Base-by-base conservation (phyloP, 176 grass and related monocot genomes). In the Pontederia crassipes region DNA sequence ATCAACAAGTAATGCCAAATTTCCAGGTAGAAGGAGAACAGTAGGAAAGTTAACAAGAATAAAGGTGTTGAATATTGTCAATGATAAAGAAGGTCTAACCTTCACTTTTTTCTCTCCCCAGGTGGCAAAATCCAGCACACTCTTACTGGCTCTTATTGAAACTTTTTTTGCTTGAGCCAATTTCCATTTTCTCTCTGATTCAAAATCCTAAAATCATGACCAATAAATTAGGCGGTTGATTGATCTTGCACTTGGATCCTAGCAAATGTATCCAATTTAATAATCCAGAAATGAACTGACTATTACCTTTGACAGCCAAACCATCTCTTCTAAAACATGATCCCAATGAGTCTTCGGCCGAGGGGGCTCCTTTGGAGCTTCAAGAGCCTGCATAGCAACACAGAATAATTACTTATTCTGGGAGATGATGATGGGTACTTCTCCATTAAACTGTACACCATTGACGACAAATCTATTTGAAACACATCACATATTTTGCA, bases 141-240 rank as follows among this genome's bases (percentile, higher is more conserved):
- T 84, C 74, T 86, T 83, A 78, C 76, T 92, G 20, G 84, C 93
- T 72, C 77, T 78, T 71, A 83, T 72, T 57, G 87, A 87, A 81
- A 98, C 89, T 68, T 59, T 98, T 80, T 86, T 98, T 62, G 93
- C 93, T 66, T 85, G 86, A 59, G 84, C 83, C 65, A 92, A 61
- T 76, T 98, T 98, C 93, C 93, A 98, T 72, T 92, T 98, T 74
- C 93, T 92, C 73, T 98, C 93, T 29, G 87, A 79, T 68, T 98
- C 93, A 81, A 98, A 98, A 60, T 98, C 93, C 93, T 98, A 66
- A 16, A 69, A 47, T 27, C 11, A 63, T 50, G 59, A 51, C 62
- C 55, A 67, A 52, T 57, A 70, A 63, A 75, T 73, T 71, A 71
- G 50, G 15, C 8, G 77, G 66, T 48, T 15, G 10, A 51, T 1